Evolutionary conservation across 2,329 filamentous ascomycete species (phyloP), one percentile per base, ranked within the genome.

Genomic region (Colletotrichum sp.): DNA sequence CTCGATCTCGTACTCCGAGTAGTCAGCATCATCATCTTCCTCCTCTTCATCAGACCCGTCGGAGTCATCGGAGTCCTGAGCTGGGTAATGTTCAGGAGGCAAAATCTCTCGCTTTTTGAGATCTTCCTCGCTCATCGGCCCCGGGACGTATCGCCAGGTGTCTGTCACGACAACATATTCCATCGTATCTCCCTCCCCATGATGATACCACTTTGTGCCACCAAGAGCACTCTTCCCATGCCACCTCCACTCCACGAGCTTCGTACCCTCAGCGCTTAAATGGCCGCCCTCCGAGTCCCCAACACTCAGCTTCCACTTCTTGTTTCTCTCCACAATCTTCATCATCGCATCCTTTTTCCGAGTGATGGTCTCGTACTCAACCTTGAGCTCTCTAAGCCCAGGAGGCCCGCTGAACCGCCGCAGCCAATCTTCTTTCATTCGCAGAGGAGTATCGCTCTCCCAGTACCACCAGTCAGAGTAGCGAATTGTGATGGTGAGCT

Each of bases 401-500:
- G 75, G 6, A 1, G 84, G 81, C 32, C 27, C 77, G 71, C 1
- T 82, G 65, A 1, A 16, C 48, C 6, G 78, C 32, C n/a, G 8
- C 30, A 88, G 82, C 87, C 87, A 89, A 1, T 43, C 12, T 1
- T 80, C 81, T 1, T 81, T 78, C 32, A 89, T 84, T 6, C 77
- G 74, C 8, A 89, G 79, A 4, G 80, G 81, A 6, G 78, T 56
- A 66, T 88, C 82, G 0, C 65, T 0, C 77, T 88, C 86, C 87
- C 87, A 88, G 22, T 66, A 80, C 86, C 86, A 89, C 82, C 87
- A 89, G 75, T 90, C 88, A 4, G 87, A 84, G 73, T 90, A 88
- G 0, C 88, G 85, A 9, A 90, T 83, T 0, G 87, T 89, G 13
- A 90, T 78, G 0, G 84, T 87, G 2, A 90, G 66, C 3, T 75